A percentile compares a stretch with the other conserved stretches of the same genome.
Conservation (phyloP, 1,284 basidiomycete genomes). For the Vanrija pseudolonga region DNA sequence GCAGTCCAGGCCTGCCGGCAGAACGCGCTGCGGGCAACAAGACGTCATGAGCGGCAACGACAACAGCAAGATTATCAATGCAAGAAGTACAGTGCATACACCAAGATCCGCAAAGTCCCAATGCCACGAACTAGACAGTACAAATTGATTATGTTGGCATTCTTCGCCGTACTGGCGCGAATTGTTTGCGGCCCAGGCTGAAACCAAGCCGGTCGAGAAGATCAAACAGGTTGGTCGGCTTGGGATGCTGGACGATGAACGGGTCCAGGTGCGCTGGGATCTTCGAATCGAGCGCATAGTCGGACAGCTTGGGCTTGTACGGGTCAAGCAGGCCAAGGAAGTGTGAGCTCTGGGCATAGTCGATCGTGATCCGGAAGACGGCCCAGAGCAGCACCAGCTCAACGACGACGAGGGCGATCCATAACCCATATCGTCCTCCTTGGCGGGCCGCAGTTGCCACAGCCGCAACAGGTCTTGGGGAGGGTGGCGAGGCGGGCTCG, state of each 20-base stretch:
- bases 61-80: too few relatives aligned
- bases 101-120: too few relatives aligned
- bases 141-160: conserved; percentile 7
- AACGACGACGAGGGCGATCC: conserved; percentile 27
- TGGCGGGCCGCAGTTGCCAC: not conserved
- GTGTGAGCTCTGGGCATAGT: conserved; percentile 29
- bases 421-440: conserved; percentile 19
- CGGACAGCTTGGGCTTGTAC: conserved; percentile 15
- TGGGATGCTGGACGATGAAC: conserved; percentile 3
- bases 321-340: conserved; percentile 25
- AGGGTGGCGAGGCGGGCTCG: not conserved
- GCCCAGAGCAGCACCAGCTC: conserved; percentile 38
- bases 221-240: conserved; percentile 21
- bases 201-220: conserved; percentile 12
- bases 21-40: too few relatives aligned
- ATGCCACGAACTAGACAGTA: too few relatives aligned
- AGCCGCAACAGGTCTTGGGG: not conserved
- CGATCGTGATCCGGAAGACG: conserved; percentile 38
- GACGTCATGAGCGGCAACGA: too few relatives aligned
- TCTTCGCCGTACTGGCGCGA: conserved; percentile 6
- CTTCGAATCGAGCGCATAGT: too few relatives aligned
- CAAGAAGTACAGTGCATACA: too few relatives aligned
- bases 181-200: not conserved
- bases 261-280: not conserved
- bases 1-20: too few relatives aligned